Conservation (phyloP, 179 eudicot species). For the Drosera spatulata region DNA sequence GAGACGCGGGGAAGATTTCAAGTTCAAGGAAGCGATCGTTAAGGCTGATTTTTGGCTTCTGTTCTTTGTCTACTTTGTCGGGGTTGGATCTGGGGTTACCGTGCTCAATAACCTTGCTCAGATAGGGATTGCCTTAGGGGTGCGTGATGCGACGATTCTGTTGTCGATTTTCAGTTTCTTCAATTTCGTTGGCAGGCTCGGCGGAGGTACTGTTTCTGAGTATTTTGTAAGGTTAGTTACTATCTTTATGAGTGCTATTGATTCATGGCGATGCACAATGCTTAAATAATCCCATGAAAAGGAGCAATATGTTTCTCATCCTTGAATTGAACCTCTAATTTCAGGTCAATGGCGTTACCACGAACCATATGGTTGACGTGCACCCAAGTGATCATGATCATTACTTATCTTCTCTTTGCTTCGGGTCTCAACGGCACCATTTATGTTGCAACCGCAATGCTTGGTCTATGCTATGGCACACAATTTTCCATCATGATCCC, state of each 20-base stretch:
- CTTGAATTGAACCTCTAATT: slow-evolving; percentile 1
- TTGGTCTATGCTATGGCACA: slow-evolving; percentile 31
- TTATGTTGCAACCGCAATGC: slow-evolving; percentile 32
- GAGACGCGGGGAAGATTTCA: slow-evolving; percentile 78
- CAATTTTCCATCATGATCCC: slow-evolving; percentile 74
- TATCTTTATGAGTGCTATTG: not conserved
- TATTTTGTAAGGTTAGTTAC: slow-evolving; percentile 52
- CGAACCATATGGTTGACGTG: slow-evolving; percentile 64
- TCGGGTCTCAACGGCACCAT: slow-evolving; percentile 50
- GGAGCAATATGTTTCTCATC: not conserved
- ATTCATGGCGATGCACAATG: too few species aligned
- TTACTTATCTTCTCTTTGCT: slow-evolving; percentile 59
- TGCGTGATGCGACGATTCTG: slow-evolving; percentile 45
- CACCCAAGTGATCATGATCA: slow-evolving; percentile 56
- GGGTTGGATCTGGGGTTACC: slow-evolving; percentile 79
- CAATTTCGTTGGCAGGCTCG: slow-evolving; percentile 67
- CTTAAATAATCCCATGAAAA: too few species aligned
- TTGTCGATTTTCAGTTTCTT: slow-evolving; percentile 61
- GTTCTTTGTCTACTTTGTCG: slow-evolving; percentile 58
- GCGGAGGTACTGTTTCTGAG: slow-evolving; percentile 71
- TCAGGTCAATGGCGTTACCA: slow-evolving; percentile 62
- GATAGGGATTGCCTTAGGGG: slow-evolving; percentile 57
- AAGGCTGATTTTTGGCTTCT: slow-evolving; percentile 96
- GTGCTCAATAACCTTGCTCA: slow-evolving; percentile 86
- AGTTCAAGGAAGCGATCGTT: slow-evolving; percentile 53